Base-by-base conservation (phyloP, 805 yeast genomes). In the Dipodascopsis uninucleata region DNA sequence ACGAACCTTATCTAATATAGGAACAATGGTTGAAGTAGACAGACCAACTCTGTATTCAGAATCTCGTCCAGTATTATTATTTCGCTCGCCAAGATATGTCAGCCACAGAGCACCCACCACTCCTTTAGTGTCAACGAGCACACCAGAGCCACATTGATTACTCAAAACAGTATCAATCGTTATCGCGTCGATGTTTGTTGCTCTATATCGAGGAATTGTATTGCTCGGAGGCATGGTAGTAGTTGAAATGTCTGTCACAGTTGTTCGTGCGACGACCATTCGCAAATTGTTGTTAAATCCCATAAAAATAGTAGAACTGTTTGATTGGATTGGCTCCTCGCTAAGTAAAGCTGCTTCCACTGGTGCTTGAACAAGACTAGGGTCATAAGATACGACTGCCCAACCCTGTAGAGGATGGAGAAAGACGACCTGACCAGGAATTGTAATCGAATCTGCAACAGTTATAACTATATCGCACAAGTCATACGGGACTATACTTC, bases 391-490 rank as follows among this genome's bases (percentile, higher is more conserved):
- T 21, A 89, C 71, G 45, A 88, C 77, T 1, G 94, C 88, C 63
- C 83, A 88, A 56, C 88, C 88, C 56, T 82, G 85, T 28, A 85
- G 78, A 26, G 97, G 96, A 61, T 88, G 96, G 58, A 86, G 68
- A 57, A 87, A 89, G 18, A 79, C 79, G 21, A 88, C 93, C 52
- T 78, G 72, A 1, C 82, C 96, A 0, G 94, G 86, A 10, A 88
- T 74, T 53, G 81, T 78, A 18, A 85, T 77, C 1, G 95, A 82
- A 52, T 89, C 96, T 3, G 96, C 95, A 60, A 89, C 77, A 2
- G 89, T 79, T 17, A 89, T 74, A 37, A 77, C 71, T 20, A 88
- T 72, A 62, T 89, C 95, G 55, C 81, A 72, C 55, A 82, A 64
- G 38, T 85, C 95, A 66, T 87, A 95, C 5, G 96, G 95, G 21